Conservation (phyloP, 768 basidiomycete genomes). For the Boletus vermiculosoides region DNA sequence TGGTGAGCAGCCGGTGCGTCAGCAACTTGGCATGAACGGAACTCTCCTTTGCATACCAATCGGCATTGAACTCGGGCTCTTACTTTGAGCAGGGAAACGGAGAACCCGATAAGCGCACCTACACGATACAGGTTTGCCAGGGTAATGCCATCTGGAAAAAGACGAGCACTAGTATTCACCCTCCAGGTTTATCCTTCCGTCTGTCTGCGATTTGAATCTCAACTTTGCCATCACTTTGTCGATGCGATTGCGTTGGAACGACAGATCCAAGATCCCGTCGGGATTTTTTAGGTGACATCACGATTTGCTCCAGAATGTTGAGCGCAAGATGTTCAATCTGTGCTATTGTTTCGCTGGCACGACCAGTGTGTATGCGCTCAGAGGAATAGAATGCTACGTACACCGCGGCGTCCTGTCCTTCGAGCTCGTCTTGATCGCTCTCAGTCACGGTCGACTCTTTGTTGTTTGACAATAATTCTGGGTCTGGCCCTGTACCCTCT, state of each 20-base stretch:
- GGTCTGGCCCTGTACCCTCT: background rate
- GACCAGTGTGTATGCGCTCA: slow-evolving; percentile 5
- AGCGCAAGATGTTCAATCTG: slow-evolving; percentile 32
- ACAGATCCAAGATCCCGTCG: background rate
- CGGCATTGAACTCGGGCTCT: slow-evolving; percentile 37
- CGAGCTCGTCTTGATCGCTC: slow-evolving; percentile 13
- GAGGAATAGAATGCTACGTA: background rate
- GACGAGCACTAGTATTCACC: slow-evolving; percentile 23
- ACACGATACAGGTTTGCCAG: background rate
- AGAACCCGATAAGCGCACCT: slow-evolving; percentile 27
- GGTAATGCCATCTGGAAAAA: background rate
- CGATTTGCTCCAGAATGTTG: slow-evolving; percentile 34
- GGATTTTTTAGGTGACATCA: slow-evolving; percentile 12
- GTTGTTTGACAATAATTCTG: background rate
- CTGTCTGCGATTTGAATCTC: slow-evolving; percentile 38
- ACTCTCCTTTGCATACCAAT: slow-evolving; percentile 36
- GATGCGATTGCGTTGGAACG: slow-evolving; percentile 1
- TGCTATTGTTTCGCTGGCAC: slow-evolving; percentile 23
- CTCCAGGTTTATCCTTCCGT: slow-evolving; percentile 29
- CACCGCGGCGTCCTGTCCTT: slow-evolving; percentile 2
- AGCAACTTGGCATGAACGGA: background rate
- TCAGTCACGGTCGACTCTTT: slow-evolving; percentile 2
- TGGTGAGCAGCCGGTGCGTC: slow-evolving; percentile 27
- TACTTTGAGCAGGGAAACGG: slow-evolving; percentile 38
- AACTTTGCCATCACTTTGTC: slow-evolving; percentile 23